Evolutionary conservation across 208 protist species (phyloP).

Genomic region (Acanthamoeba lenticulata): DNA sequence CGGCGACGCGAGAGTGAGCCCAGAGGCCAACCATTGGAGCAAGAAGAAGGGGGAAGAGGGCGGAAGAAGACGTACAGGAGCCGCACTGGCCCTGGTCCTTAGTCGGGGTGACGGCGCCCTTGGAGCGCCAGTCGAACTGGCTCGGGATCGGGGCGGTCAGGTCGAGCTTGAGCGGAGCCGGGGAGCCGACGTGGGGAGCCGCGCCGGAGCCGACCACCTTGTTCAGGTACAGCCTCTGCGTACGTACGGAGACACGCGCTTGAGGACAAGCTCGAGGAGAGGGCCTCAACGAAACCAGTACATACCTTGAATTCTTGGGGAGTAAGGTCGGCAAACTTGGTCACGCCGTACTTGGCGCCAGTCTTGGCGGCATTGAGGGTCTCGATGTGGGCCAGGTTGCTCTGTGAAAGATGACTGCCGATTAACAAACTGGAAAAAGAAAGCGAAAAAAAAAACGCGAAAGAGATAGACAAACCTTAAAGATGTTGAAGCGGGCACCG

Average conservation of each 20-base stretch:
- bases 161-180: neutral
- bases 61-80: slow-evolving; percentile 1
- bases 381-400: slow-evolving; percentile 27
- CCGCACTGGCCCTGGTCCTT: slow-evolving; percentile 89
- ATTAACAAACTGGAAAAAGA: neutral
- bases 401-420: neutral
- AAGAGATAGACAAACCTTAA: neutral
- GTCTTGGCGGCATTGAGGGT: neutral
- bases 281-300: neutral
- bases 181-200: too few relatives aligned
- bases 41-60: neutral
- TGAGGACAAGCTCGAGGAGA: neutral
- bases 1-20: slow-evolving; percentile 87
- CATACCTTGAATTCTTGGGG: slow-evolving; percentile 53
- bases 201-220: too few relatives aligned
- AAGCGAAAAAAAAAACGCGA: too few relatives aligned
- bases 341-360: slow-evolving; percentile 28
- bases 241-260: neutral
- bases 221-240: neutral
- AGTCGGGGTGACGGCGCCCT: slow-evolving; percentile 90
- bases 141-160: neutral
- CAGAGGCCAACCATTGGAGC: neutral
- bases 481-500: slow-evolving; percentile 6
- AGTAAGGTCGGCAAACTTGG: slow-evolving; percentile 71
- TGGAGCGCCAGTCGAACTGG: slow-evolving; percentile 88